Base-by-base conservation (phyloP, 345 rosid species). In the Citrus australasica region DNA sequence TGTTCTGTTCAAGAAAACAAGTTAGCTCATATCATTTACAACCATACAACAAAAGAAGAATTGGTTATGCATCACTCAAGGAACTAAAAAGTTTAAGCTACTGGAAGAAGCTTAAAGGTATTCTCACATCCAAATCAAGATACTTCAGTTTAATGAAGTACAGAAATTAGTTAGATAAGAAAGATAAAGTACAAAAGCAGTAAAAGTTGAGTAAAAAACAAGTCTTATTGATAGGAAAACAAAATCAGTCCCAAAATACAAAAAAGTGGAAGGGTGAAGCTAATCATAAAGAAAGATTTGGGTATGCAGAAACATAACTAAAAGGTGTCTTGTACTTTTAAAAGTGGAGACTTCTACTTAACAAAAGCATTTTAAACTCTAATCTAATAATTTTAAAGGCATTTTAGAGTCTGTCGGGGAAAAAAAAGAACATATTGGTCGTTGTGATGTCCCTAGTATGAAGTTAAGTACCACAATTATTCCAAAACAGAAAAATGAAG, bases 321-420 rank as follows among this genome's bases (percentile, higher is more conserved):
- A 84, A 84, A 78, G 69, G 61, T 59, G 35, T 76, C 1, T 19
- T 78, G 82, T 56, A 78, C 77, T 83, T 74, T 56, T 69, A 79
- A 88, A 91, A 82, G 88, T 82, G 30, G 82, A 87, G 84, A n/a
- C 89, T 88, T 85, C 84, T 74, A 55, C 78, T 78, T 40, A 78
- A 85, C 86, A 86, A 83, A 86, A 88, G 84, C 78, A 70, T 37
- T 74, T 65, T 24, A 74, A 81, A 48, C 80, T 72, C 76, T 42
- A 17, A 42, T 42, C 35, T 53, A 73, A 22, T 6, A 51, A 37
- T 22, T 46, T 67, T 56, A 70, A 64, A 77, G 37, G 71, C 25
- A 24, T 51, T 65, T 68, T 60, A 68, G 82, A 75, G 77, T 69
- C 82, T 42, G 24, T 42, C 32, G 9, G 48, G 24, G 24, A 5